Percentiles rank a stretch among this genome's conserved stretches.
Evolutionary conservation across 2,329 filamentous ascomycete genomes (phyloP).

Genomic region (Paramyrothecium roridum): DNA sequence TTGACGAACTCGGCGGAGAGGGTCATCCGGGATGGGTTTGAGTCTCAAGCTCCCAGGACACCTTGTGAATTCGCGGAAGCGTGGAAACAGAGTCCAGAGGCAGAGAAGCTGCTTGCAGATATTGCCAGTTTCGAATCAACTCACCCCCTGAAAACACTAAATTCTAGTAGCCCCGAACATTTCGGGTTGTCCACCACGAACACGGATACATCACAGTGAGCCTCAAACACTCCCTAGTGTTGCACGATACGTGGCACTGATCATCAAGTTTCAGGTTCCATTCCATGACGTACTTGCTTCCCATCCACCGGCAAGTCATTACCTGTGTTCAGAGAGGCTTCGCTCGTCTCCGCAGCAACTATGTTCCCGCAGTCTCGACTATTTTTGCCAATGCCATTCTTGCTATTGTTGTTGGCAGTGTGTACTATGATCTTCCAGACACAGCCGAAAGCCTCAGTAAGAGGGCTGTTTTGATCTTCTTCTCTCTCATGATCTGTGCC

Average conservation of each 20-base stretch:
- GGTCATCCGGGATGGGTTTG: conserved; percentile 51
- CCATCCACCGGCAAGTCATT: background rate
- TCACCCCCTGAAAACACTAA: conserved; percentile 41
- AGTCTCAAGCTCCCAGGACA: conserved; percentile 54
- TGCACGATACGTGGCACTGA: background rate
- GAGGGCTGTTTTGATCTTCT: background rate
- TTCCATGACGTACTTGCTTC: background rate
- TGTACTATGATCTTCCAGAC: background rate
- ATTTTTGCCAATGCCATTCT: background rate
- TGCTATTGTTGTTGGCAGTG: background rate
- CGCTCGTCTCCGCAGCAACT: background rate
- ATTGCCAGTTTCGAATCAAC: conserved; percentile 51
- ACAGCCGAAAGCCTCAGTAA: background rate
- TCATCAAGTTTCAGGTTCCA: background rate
- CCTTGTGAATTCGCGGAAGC: conserved; percentile 58
- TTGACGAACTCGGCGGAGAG: conserved; percentile 62
- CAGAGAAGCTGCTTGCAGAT: conserved; percentile 46
- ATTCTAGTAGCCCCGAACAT: background rate
- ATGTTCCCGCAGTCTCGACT: background rate
- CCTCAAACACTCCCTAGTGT: conserved; percentile 9
- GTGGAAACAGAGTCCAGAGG: conserved; percentile 55
- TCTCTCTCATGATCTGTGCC: conserved; percentile 34
- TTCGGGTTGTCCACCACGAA: background rate
- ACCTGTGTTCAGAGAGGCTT: background rate
- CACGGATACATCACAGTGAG: conserved; percentile 5